Conservation (phyloP, 208 protist species). For the Acanthamoeba quina region DNA sequence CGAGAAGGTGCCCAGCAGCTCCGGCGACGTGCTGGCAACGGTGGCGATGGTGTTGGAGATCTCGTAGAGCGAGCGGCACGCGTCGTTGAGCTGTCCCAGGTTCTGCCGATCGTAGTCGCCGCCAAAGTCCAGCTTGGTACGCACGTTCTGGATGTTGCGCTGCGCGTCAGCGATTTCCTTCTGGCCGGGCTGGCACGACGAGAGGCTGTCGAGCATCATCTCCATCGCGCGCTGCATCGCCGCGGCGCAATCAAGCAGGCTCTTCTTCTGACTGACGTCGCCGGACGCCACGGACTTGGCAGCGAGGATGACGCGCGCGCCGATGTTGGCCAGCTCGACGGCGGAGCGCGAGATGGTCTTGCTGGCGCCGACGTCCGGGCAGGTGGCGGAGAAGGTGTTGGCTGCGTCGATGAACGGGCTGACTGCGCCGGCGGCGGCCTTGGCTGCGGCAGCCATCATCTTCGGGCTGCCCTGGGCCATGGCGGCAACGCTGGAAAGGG, state of each 20-base stretch:
- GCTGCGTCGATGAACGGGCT: slow-evolving; percentile 33
- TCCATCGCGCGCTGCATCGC: slow-evolving; percentile 43
- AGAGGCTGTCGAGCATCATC: slow-evolving; percentile 15
- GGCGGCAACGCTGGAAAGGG: slow-evolving; percentile 43
- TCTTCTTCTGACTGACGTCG: slow-evolving; percentile 34
- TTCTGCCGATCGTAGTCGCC: slow-evolving; percentile 23
- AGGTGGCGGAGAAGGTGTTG: slow-evolving; percentile 30
- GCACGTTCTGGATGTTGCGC: neutral
- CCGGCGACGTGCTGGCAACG: slow-evolving; percentile 1
- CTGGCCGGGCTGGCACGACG: slow-evolving; percentile 43
- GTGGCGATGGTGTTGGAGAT: slow-evolving; percentile 63
- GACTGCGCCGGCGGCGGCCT: slow-evolving; percentile 17
- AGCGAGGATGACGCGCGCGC: slow-evolving; percentile 43
- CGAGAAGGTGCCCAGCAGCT: slow-evolving; percentile 61
- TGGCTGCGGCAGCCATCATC: slow-evolving; percentile 56
- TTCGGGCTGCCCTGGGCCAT: slow-evolving; percentile 66
- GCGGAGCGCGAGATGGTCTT: slow-evolving; percentile 29
- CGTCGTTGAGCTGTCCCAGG: slow-evolving; percentile 27
- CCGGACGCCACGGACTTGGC: slow-evolving; percentile 43
- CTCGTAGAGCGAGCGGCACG: slow-evolving; percentile 43
- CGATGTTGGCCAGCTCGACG: slow-evolving; percentile 50
- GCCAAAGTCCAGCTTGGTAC: slow-evolving; percentile 60
- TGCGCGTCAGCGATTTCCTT: slow-evolving; percentile 41
- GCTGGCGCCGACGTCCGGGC: slow-evolving; percentile 13
- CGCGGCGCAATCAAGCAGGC: slow-evolving; percentile 30